Conservation (phyloP, 805 yeast species). For the Lachancea fermentati region DNA sequence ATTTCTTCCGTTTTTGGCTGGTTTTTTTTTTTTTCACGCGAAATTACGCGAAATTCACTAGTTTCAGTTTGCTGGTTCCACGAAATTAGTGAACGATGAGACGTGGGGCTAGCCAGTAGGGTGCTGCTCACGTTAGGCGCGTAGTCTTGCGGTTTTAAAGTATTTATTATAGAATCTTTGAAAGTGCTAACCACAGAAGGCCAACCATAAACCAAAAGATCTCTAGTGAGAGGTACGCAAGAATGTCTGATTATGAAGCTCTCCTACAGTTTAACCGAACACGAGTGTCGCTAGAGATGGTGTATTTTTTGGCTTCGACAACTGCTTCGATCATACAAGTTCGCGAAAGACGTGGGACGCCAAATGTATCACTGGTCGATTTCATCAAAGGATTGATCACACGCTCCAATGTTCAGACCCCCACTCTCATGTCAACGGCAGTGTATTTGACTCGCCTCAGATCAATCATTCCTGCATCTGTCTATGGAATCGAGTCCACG, state of each 20-base stretch:
- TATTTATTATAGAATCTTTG: background rate
- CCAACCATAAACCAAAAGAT: too few relatives aligned
- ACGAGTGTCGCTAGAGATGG: slow-evolving; percentile 28
- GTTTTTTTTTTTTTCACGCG: background rate
- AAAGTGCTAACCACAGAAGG: too few relatives aligned
- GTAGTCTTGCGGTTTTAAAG: background rate
- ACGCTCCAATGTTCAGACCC: slow-evolving; percentile 88
- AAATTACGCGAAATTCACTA: background rate
- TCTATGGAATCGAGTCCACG: slow-evolving; percentile 88
- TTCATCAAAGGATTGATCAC: slow-evolving; percentile 71
- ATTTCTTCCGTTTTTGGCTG: background rate
- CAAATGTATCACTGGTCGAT: slow-evolving; percentile 42
- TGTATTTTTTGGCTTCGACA: slow-evolving; percentile 21
- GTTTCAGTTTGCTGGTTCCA: background rate
- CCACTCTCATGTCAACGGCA: slow-evolving; percentile 89
- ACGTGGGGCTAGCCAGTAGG: background rate
- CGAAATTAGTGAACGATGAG: background rate
- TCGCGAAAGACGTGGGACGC: slow-evolving; percentile 14
- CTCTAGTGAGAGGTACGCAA: too few relatives aligned
- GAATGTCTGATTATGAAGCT: slow-evolving; percentile 29
- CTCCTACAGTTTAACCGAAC: slow-evolving; percentile 23
- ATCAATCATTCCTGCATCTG: slow-evolving; percentile 74
- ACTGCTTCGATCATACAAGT: slow-evolving; percentile 28
- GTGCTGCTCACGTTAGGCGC: background rate
- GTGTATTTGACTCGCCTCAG: slow-evolving; percentile 78